Percentiles rank a stretch among this genome's conserved stretches.
Evolutionary conservation across 1,139 yeast species (phyloP).

Genomic region (Scheffersomyces insectosa): DNA sequence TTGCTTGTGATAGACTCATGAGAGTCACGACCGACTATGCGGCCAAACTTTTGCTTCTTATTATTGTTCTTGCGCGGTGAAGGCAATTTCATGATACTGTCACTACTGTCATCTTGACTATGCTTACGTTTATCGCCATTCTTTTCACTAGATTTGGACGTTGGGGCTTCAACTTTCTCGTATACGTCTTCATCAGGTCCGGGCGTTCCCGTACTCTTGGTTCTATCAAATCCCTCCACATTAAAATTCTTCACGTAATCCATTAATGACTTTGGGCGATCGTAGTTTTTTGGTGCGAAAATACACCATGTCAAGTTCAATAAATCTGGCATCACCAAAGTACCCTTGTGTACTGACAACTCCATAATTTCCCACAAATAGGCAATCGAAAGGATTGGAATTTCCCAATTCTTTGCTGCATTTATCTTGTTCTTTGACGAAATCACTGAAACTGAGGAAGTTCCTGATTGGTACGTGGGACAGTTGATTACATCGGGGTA

Average conservation of each 20-base stretch:
- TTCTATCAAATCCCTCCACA: conserved; percentile 5
- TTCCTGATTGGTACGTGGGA: conserved; percentile 32
- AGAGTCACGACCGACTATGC: conserved; percentile 24
- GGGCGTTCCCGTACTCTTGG: conserved; percentile 1
- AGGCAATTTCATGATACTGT: conserved; percentile 27
- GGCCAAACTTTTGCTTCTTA: conserved; percentile 34
- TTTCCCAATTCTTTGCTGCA: conserved; percentile 57
- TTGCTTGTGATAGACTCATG: conserved; percentile 16
- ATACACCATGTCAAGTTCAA: conserved; percentile 53
- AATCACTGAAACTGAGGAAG: conserved; percentile 33
- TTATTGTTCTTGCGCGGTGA: conserved; percentile 38
- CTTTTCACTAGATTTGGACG: neutral
- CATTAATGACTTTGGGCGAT: conserved; percentile 29
- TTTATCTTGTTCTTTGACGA: conserved; percentile 54
- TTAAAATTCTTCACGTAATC: conserved; percentile 29
- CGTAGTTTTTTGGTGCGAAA: conserved; percentile 39
- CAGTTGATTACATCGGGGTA: conserved; percentile 36
- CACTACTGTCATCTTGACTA: conserved; percentile 6
- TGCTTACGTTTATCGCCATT: conserved; percentile 1
- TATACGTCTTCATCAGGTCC: neutral
- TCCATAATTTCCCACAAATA: conserved; percentile 50
- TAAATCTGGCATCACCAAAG: conserved; percentile 31
- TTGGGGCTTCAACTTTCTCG: neutral
- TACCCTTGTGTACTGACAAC: conserved; percentile 17
- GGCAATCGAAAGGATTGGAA: conserved; percentile 57